These are phyloP conservation scores for Xylaria sp. DNA, from an alignment of 2,329 filamentous ascomycete species.

Conservation along the genomic window DNA sequence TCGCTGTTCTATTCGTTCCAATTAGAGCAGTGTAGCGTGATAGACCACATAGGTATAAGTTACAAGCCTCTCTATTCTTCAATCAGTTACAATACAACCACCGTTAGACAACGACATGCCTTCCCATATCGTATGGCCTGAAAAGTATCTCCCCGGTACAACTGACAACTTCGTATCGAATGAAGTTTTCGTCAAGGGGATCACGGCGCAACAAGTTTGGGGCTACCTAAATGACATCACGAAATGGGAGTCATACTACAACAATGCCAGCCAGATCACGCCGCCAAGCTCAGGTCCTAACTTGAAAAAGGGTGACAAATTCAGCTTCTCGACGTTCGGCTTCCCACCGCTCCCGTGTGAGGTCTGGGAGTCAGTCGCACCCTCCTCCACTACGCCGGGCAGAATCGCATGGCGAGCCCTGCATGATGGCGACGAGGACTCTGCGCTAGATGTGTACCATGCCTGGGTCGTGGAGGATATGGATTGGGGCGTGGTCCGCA, in stretches of 20 bases:
- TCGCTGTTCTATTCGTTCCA: neutral
- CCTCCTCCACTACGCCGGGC: slow-evolving; percentile 32
- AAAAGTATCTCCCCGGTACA: slow-evolving; percentile 43
- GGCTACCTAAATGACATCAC: slow-evolving; percentile 40
- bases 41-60: neutral
- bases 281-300: slow-evolving; percentile 34
- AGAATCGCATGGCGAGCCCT: slow-evolving; percentile 44
- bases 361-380: slow-evolving; percentile 42
- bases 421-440: slow-evolving; percentile 25
- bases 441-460: slow-evolving; percentile 44
- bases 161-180: slow-evolving; percentile 49
- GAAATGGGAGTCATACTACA: slow-evolving; percentile 46
- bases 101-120: neutral
- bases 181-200: slow-evolving; percentile 44
- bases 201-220: slow-evolving; percentile 45
- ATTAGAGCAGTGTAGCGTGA: neutral
- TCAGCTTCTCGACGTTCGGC: slow-evolving; percentile 47
- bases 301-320: slow-evolving; percentile 42
- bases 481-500: slow-evolving; percentile 43
- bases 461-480: slow-evolving; percentile 46
- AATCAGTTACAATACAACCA: neutral
- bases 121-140: slow-evolving; percentile 44
- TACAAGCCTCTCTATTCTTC: neutral
- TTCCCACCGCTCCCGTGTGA: slow-evolving; percentile 41
- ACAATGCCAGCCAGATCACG: slow-evolving; percentile 41